Base-by-base conservation (phyloP, 1,284 basidiomycete species). In the Tremellales sp. region DNA sequence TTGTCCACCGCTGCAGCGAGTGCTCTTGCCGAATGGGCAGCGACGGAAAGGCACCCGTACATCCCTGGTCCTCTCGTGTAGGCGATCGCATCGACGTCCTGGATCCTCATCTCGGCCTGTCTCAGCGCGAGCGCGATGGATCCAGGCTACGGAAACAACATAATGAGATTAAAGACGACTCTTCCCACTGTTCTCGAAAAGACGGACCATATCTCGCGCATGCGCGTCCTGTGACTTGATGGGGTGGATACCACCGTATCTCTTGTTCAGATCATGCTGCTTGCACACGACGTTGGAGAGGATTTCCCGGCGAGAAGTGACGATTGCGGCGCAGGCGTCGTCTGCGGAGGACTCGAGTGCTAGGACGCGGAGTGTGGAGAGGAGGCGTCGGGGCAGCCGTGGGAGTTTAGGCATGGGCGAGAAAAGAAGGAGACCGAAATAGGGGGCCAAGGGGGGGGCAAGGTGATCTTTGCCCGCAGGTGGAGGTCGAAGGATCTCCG, bases 51-150 rank as follows among this genome's bases (percentile, higher is more conserved):
- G 65, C 87, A 92, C 1, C 86, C 86, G 4, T 77, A 77, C 71
- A 93, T 88, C 2, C 87, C 90, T 45, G 93, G 92, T 8, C 91
- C 93, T 57, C 88, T 78, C 0, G 92, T 95, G 64, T 87, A 93
- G 0, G 92, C 92, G 33, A 95, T 79, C 0, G 87, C 91, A 59
- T 93, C 84, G 10, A 97, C 74, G 31, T 88, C 80, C 2, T 70
- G 62, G 27, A 86, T 70, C 18, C 69, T 65, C 24, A 89, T 48
- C 0, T 75, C 68, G 0, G 89, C 84, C 33, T 87, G 80, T 0
- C 65, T 50, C 14, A 95, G 74, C 0, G 90, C 89, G 47, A 73
- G 73, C 27, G 71, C 68, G 37, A 94, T 81, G 1, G 86, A 90
- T 25, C 74, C 61, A 9, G 91, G 91, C 89, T 91, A 35, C 29